Base-by-base conservation (phyloP, 2,329 filamentous ascomycete species). In the Colletotrichum lini region DNA sequence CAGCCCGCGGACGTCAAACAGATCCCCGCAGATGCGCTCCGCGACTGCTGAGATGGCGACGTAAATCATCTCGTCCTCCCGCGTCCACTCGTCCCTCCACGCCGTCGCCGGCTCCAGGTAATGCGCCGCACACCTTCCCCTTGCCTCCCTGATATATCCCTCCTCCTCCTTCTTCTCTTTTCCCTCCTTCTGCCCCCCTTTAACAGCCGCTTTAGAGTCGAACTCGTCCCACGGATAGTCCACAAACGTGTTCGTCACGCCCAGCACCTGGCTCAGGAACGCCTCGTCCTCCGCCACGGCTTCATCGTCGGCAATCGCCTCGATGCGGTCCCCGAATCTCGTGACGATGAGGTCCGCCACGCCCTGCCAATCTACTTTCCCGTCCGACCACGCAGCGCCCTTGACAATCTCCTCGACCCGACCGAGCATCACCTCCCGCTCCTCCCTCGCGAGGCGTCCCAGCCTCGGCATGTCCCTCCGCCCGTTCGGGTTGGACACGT, bases 271-370 rank as follows among this genome's bases (percentile, higher is more conserved):
- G 3, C 74, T 72, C 18, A 79, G 73, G 35, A 87, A 80, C 1
- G 76, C 23, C 9, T 74, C 69, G 3, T 79, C 73, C 0, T 79
- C 75, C 5, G 77, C 72, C 2, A 77, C 74, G 2, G 73, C 58
- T 6, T n/a, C 54, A 8, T 56, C 65, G 23, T 64, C 49, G 30
- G 70, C 66, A 42, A 72, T 5, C n/a, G 60, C 61, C 60, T 65
- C 70, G 13, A 95, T 80, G 30, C 89, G 83, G 42, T 87, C 82
- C 4, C 86, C 85, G 75, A 92, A 94, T 1, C 92, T 86, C 5
- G 83, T 78, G 4, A 93, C 84, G 4, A 95, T 82, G 84, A 92
- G 86, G 75, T 95, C 93, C 0, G 87, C 85, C 1, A 92, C 82
- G 0, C 82, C 85, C 77, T 94, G 93, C 93, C 93, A 95, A 75